Conservation (phyloP, 1,284 basidiomycete genomes). For the Microbotryum intermedium region DNA sequence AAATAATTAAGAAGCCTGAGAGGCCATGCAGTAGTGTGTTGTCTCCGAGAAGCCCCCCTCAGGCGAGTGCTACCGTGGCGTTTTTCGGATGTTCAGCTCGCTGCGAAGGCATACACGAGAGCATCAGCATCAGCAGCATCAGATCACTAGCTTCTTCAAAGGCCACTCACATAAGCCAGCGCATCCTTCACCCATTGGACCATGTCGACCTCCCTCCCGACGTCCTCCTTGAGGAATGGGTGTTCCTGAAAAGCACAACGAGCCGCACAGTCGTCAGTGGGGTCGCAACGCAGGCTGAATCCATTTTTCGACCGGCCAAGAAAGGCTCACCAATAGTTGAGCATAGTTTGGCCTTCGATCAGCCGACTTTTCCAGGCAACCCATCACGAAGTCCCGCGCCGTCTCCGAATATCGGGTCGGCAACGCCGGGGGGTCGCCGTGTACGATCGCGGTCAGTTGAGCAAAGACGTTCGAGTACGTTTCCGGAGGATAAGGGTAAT, state of each 20-base stretch:
- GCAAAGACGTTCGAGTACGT: slow-evolving; percentile 95
- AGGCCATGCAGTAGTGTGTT: too few species aligned
- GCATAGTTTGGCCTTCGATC: slow-evolving; percentile 71
- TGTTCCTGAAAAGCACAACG: slow-evolving; percentile 47
- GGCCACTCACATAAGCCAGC: slow-evolving; percentile 39
- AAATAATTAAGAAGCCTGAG: too few species aligned
- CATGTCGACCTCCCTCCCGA: slow-evolving; percentile 39
- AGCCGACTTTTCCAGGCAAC: slow-evolving; percentile 63
- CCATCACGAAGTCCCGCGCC: slow-evolving; percentile 45
- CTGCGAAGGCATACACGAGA: neutral
- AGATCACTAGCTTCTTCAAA: neutral
- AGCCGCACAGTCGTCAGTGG: too few species aligned
- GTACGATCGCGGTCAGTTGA: slow-evolving; percentile 89
- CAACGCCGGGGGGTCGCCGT: slow-evolving; percentile 81
- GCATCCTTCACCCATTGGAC: slow-evolving; percentile 62
- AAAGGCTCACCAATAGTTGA: slow-evolving; percentile 58
- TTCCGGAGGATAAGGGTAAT: slow-evolving; percentile 97
- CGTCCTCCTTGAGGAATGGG: slow-evolving; percentile 52
- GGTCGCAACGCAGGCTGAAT: neutral
- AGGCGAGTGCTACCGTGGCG: neutral
- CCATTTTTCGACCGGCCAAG: neutral
- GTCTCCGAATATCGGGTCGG: slow-evolving; percentile 41
- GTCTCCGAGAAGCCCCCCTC: neutral
- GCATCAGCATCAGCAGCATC: neutral
- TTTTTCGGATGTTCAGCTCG: neutral